Evolutionary conservation across 108 stramenopile genomes (phyloP).

Genomic region (Nannochloropsis granulata): DNA sequence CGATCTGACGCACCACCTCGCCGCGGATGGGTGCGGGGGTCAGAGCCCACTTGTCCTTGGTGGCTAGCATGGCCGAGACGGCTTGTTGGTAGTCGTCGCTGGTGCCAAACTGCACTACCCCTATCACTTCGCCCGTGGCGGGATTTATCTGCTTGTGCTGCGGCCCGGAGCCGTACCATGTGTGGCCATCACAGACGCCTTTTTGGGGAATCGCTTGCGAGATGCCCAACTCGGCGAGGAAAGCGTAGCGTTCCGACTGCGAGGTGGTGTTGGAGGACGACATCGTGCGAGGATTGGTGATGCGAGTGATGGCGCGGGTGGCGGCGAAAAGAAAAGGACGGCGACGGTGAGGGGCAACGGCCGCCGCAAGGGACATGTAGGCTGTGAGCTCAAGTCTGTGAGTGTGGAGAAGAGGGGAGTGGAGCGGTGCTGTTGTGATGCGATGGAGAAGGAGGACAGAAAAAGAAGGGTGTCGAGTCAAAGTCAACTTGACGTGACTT

Average conservation of each 20-base stretch:
- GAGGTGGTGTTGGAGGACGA: too few relatives aligned
- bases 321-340: too few relatives aligned
- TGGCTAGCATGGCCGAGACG: conserved; percentile 2
- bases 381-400: too few relatives aligned
- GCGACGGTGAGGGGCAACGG: too few relatives aligned
- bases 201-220: neutral
- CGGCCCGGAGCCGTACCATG: conserved; percentile 4
- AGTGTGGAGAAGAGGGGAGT: too few relatives aligned
- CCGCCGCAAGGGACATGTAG: too few relatives aligned
- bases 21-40: conserved; percentile 32
- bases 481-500: too few relatives aligned
- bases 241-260: neutral
- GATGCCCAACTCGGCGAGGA: neutral
- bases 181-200: neutral
- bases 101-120: conserved; percentile 9
- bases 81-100: conserved; percentile 18
- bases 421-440: too few relatives aligned
- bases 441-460: too few relatives aligned
- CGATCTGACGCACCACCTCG: conserved; percentile 38
- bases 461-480: too few relatives aligned
- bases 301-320: too few relatives aligned
- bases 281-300: too few relatives aligned
- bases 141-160: conserved; percentile 9
- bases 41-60: conserved; percentile 15
- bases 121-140: conserved; percentile 20